These are phyloP conservation scores for Heritiera fomes DNA, from an alignment of 345 rosid species.

Conservation along the genomic window DNA sequence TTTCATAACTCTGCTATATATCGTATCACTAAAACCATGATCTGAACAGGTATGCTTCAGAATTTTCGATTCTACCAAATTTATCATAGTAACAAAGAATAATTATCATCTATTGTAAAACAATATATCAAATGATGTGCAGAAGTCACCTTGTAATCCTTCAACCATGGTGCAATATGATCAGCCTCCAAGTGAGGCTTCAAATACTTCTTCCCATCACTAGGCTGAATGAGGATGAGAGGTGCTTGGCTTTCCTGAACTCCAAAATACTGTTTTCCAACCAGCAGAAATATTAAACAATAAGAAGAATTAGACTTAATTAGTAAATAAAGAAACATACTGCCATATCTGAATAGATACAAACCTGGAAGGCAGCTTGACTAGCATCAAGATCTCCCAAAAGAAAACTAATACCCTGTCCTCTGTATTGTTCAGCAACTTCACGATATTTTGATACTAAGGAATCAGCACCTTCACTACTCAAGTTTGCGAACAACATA, in stretches of 20 bases:
- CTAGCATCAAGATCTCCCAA: slow-evolving; percentile 82
- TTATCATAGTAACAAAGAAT: neutral
- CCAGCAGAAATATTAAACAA: slow-evolving; percentile 5
- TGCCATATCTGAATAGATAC: slow-evolving; percentile 18
- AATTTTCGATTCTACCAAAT: neutral
- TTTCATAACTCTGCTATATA: neutral
- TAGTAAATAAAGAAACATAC: slow-evolving; percentile 12
- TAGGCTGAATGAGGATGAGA: slow-evolving; percentile 66
- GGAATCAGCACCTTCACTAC: slow-evolving; percentile 54
- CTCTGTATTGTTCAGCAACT: slow-evolving; percentile 72
- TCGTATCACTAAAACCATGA: neutral
- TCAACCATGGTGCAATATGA: slow-evolving; percentile 78
- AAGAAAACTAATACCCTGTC: slow-evolving; percentile 68
- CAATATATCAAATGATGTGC: neutral
- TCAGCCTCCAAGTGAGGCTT: slow-evolving; percentile 64
- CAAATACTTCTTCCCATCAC: slow-evolving; percentile 72
- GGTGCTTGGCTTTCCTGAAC: slow-evolving; percentile 81
- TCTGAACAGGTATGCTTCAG: neutral
- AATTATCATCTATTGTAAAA: neutral
- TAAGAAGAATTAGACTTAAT: neutral
- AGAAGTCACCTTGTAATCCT: slow-evolving; percentile 73
- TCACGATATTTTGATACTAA: slow-evolving; percentile 63
- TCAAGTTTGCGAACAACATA: slow-evolving; percentile 82
- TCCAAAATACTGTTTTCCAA: slow-evolving; percentile 79
- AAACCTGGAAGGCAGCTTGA: slow-evolving; percentile 88